Evolutionary conservation across 1,139 yeast genomes (phyloP).

Genomic region (Kazachstania sp.): DNA sequence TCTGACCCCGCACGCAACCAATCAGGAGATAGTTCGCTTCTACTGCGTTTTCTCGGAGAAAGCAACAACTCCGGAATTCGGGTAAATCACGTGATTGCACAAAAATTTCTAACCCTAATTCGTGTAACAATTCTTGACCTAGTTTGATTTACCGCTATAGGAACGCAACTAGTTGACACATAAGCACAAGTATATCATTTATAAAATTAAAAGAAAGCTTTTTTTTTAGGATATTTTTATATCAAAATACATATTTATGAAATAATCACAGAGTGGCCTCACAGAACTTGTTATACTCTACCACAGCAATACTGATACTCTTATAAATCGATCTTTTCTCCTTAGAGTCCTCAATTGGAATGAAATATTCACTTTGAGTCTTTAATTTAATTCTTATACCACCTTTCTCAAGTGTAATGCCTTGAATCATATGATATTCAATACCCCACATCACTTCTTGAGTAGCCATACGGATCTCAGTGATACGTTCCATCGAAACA

Average conservation of each 20-base stretch:
- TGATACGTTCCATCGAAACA: slow-evolving; percentile 63
- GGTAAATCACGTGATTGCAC: background rate
- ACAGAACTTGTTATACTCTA: slow-evolving; percentile 58
- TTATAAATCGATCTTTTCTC: slow-evolving; percentile 62
- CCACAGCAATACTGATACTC: slow-evolving; percentile 73
- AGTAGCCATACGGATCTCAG: slow-evolving; percentile 59
- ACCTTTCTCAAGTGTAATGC: slow-evolving; percentile 64
- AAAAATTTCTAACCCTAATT: too few relatives aligned
- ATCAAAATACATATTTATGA: background rate
- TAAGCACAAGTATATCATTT: too few relatives aligned
- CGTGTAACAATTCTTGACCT: too few relatives aligned
- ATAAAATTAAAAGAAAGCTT: too few relatives aligned
- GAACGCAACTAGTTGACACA: too few relatives aligned
- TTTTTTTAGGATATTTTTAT: background rate
- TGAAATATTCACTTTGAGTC: slow-evolving; percentile 58
- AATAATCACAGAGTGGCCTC: slow-evolving; percentile 28
- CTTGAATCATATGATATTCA: slow-evolving; percentile 23
- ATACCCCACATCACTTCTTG: slow-evolving; percentile 35
- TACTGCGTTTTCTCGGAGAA: background rate
- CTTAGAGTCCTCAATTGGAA: slow-evolving; percentile 66
- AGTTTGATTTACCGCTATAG: too few relatives aligned
- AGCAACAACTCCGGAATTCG: background rate
- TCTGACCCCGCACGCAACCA: background rate
- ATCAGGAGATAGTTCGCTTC: background rate
- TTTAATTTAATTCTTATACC: slow-evolving; percentile 68